Conservation (phyloP, 1,139 yeast genomes). For the Yamadazyma conglobata region DNA sequence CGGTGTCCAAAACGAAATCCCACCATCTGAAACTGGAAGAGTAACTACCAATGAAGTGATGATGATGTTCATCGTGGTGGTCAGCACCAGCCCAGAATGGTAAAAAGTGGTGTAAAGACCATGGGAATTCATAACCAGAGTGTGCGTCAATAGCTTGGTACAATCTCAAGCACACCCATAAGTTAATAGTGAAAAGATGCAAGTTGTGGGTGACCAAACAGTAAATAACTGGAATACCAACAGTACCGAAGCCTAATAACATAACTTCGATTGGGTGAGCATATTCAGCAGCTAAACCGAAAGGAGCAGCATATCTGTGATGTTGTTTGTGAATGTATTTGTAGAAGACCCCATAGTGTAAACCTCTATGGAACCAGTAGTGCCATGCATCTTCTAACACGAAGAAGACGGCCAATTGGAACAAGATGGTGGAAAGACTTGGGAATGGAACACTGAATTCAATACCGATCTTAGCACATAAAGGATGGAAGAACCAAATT, state of each 20-base stretch:
- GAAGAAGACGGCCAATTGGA: constrained; percentile 38
- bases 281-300: constrained; percentile 48
- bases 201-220: constrained; percentile 34
- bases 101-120: constrained; percentile 85
- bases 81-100: constrained; percentile 99
- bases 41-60: constrained; percentile 64
- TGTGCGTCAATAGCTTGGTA: constrained; percentile 96
- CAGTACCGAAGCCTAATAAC: constrained; percentile 45
- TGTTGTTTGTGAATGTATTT: constrained; percentile 48
- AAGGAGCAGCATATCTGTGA: constrained; percentile 49
- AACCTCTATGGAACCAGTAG: constrained; percentile 45
- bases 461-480: constrained; percentile 39
- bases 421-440: constrained; percentile 21
- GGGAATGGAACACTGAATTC: constrained; percentile 42
- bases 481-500: constrained; percentile 48
- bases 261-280: constrained; percentile 49
- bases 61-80: constrained; percentile 96
- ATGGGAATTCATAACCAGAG: constrained; percentile 96
- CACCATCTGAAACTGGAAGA: constrained; percentile 48
- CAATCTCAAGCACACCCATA: constrained; percentile 48
- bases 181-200: constrained; percentile 42
- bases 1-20: constrained; percentile 41
- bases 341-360: constrained; percentile 46
- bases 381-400: constrained; percentile 48
- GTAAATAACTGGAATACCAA: constrained; percentile 44